A percentile compares a stretch with the other conserved stretches of the same genome.
phyloP scores from a whole-genome alignment of 2,329 filamentous ascomycete species.

The Cercospora sp. region DNA sequence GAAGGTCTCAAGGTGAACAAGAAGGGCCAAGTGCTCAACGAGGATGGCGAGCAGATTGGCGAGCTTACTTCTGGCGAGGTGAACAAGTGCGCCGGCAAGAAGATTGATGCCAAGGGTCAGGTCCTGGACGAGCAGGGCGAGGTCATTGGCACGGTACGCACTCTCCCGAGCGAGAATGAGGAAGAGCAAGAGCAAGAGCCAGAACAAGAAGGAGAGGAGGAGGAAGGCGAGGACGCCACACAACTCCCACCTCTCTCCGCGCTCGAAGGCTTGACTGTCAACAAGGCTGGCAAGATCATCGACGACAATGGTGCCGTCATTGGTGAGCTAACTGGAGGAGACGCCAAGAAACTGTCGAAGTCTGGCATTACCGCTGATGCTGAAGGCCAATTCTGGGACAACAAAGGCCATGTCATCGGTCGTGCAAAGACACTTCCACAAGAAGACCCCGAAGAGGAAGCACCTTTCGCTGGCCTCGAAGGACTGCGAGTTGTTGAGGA shows the following conservation, averaged over 20 bases:
- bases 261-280: constrained; percentile 52
- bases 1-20: constrained; percentile 60
- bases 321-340: constrained; percentile 53
- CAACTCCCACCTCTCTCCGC: constrained; percentile 50
- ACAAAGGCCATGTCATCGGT: constrained; percentile 55
- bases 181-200: constrained; percentile 38
- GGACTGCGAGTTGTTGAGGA: constrained; percentile 53
- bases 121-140: constrained; percentile 63
- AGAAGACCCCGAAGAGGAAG: constrained; percentile 51
- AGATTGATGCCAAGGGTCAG: constrained; percentile 63
- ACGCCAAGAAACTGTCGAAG: constrained; percentile 56
- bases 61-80: constrained; percentile 59
- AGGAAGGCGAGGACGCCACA: constrained; percentile 37
- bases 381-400: constrained; percentile 56
- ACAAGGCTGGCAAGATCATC: constrained; percentile 54
- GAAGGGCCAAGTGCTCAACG: constrained; percentile 55
- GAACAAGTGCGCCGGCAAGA: constrained; percentile 63
- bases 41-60: constrained; percentile 56
- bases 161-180: constrained; percentile 44
- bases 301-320: constrained; percentile 49
- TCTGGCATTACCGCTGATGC: constrained; percentile 47
- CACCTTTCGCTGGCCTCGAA: constrained; percentile 53
- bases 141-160: constrained; percentile 59
- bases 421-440: constrained; percentile 50
- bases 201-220: constrained; percentile 38